Evolutionary conservation across 2,329 filamentous ascomycete species (phyloP).

Genomic region (Penicillium corylophilum): DNA sequence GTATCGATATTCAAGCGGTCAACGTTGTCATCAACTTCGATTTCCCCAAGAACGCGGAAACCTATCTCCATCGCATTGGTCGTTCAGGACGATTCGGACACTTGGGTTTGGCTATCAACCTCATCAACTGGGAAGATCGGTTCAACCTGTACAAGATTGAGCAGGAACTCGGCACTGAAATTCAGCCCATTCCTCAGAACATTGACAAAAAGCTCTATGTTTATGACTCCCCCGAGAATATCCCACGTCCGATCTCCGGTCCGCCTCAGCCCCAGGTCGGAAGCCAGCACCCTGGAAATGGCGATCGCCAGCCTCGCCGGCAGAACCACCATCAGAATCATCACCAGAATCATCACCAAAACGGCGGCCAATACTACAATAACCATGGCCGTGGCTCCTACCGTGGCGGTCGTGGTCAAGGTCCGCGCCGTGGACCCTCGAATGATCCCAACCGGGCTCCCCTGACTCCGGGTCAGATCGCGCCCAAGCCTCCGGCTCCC

Average conservation of each 20-base stretch:
- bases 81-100: slow-evolving; percentile 96
- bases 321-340: slow-evolving; percentile 36
- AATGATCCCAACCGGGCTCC: slow-evolving; percentile 32
- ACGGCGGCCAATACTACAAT: slow-evolving; percentile 39
- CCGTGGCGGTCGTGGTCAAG: slow-evolving; percentile 46
- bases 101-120: slow-evolving; percentile 93
- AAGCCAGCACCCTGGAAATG: slow-evolving; percentile 23
- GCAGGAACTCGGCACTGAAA: slow-evolving; percentile 94
- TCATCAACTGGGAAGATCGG: slow-evolving; percentile 99
- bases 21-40: slow-evolving; percentile 99
- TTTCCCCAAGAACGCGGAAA: slow-evolving; percentile 98
- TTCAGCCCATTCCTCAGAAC: slow-evolving; percentile 87
- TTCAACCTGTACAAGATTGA: slow-evolving; percentile 99
- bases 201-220: slow-evolving; percentile 99
- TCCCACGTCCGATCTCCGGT: slow-evolving; percentile 75
- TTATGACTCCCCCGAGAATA: slow-evolving; percentile 93
- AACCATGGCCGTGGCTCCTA: slow-evolving; percentile 43
- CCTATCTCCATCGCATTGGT: slow-evolving; percentile 96
- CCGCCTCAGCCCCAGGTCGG: slow-evolving; percentile 36
- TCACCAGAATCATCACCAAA: slow-evolving; percentile 35
- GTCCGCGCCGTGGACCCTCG: slow-evolving; percentile 40
- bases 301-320: slow-evolving; percentile 34
- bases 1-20: slow-evolving; percentile 98
- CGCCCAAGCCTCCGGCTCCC: slow-evolving; percentile 32
- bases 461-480: slow-evolving; percentile 27